Conservation (phyloP, 345 rosid species). For the Gossypium longicalyx region DNA sequence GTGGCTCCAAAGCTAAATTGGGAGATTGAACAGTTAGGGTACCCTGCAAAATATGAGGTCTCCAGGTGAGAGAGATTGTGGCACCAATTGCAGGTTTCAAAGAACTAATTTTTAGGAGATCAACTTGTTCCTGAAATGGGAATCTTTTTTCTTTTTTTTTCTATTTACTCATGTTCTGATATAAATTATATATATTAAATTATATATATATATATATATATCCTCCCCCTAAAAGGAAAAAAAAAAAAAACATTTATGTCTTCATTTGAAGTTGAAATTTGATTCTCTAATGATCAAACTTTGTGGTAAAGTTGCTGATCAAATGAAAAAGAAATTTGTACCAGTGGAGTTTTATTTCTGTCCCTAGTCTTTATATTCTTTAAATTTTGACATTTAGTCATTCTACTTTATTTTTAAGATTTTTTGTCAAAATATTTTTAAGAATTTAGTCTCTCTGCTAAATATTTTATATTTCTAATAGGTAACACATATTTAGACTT, state of each 20-base stretch:
- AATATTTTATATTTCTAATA: too few species aligned
- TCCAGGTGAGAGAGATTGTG: constrained; percentile 37
- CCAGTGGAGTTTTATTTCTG: neutral
- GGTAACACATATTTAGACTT: too few species aligned
- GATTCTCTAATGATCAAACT: constrained; percentile 5
- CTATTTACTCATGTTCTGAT: constrained; percentile 5
- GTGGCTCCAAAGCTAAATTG: constrained; percentile 73
- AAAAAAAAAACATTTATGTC: neutral
- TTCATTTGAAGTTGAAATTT: constrained; percentile 10
- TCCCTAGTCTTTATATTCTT: too few species aligned
- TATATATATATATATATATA: neutral
- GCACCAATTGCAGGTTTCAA: neutral
- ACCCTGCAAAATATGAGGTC: constrained; percentile 42
- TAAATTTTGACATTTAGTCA: too few species aligned
- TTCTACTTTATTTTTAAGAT: too few species aligned
- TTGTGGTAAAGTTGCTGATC: constrained; percentile 10
- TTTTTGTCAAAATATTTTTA: too few species aligned
- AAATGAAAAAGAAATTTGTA: neutral
- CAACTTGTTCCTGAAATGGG: constrained; percentile 18
- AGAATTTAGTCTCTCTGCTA: too few species aligned
- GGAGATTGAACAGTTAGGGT: constrained; percentile 56
- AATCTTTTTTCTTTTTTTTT: neutral
- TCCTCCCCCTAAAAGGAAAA: neutral
- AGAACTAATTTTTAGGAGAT: constrained; percentile 25
- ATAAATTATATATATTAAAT: constrained; percentile 21